These are phyloP conservation scores for Nicotiana knightiana DNA, from an alignment of 257 asterid genomes.

Conservation along the genomic window DNA sequence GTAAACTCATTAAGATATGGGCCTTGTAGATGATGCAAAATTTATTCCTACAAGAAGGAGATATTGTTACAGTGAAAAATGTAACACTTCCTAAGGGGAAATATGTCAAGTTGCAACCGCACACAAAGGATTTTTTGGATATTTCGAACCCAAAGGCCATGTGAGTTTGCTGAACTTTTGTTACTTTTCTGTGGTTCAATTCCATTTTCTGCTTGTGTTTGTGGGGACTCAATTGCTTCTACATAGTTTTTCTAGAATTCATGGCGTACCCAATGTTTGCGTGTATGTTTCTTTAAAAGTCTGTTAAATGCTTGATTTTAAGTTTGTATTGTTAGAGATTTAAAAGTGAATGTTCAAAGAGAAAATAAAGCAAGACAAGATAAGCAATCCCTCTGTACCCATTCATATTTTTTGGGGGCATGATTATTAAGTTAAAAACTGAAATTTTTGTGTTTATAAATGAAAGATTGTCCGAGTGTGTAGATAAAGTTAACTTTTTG, in stretches of 20 bases:
- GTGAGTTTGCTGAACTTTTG: conserved; percentile 44
- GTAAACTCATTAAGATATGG: conserved; percentile 1
- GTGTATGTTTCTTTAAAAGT: too few species aligned
- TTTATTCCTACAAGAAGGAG: conserved; percentile 89
- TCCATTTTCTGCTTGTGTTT: background rate
- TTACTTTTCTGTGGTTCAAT: background rate
- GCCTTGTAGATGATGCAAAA: conserved; percentile 93
- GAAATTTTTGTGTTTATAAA: background rate
- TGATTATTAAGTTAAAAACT: background rate
- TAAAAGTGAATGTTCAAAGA: background rate
- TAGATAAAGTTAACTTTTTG: background rate
- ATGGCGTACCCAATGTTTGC: background rate
- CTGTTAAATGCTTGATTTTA: too few species aligned
- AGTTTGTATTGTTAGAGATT: too few species aligned
- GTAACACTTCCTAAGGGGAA: conserved; percentile 95
- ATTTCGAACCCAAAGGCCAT: conserved; percentile 97
- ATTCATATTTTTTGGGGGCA: background rate
- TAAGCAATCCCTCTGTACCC: background rate
- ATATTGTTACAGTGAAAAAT: conserved; percentile 73
- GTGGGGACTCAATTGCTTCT: background rate
- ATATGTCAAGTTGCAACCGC: conserved; percentile 92
- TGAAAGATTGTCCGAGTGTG: background rate
- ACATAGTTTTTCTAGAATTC: background rate
- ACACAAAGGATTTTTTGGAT: conserved; percentile 91
- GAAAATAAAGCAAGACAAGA: background rate